These are phyloP conservation scores for Fusarium falciforme DNA, from an alignment of 2,329 filamentous ascomycete species.

Conservation along the genomic window DNA sequence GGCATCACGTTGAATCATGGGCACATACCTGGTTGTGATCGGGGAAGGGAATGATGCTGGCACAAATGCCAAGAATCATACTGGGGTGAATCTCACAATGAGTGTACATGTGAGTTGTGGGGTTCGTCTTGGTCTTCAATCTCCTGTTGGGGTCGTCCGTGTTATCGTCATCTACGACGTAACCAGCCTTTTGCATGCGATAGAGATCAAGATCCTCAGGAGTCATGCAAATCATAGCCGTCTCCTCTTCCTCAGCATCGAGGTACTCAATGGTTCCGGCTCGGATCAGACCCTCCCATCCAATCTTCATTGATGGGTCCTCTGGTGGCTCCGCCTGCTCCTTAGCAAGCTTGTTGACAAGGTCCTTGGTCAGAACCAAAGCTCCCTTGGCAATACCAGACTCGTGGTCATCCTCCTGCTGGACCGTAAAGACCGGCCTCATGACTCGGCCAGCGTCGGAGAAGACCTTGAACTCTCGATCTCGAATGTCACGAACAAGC, in stretches of 20 bases:
- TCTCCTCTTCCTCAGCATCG: slow-evolving; percentile 98
- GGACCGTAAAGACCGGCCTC: slow-evolving; percentile 91
- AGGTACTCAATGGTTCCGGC: slow-evolving; percentile 94
- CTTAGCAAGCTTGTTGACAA: slow-evolving; percentile 79
- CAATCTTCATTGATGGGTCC: slow-evolving; percentile 73
- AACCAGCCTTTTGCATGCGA: slow-evolving; percentile 75
- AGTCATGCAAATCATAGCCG: slow-evolving; percentile 99
- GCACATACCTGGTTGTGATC: slow-evolving; percentile 88
- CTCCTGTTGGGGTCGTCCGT: slow-evolving; percentile 81
- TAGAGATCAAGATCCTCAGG: slow-evolving; percentile 91
- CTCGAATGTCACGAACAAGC: slow-evolving; percentile 93
- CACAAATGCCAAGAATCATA: slow-evolving; percentile 98
- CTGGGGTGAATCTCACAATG: slow-evolving; percentile 99
- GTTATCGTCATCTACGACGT: slow-evolving; percentile 70
- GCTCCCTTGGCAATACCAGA: slow-evolving; percentile 70
- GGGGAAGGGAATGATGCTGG: slow-evolving; percentile 99
- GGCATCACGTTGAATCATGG: background rate
- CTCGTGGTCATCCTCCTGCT: slow-evolving; percentile 84
- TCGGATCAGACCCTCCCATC: slow-evolving; percentile 88
- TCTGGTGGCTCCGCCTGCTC: slow-evolving; percentile 75
- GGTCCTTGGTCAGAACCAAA: slow-evolving; percentile 85
- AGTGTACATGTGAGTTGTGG: slow-evolving; percentile 90
- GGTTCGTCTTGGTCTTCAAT: slow-evolving; percentile 88
- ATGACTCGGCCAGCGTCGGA: slow-evolving; percentile 97
- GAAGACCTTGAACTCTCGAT: slow-evolving; percentile 98